Evolutionary conservation across 768 basidiomycete genomes (phyloP).

Genomic region (Multifurca ochricompacta): DNA sequence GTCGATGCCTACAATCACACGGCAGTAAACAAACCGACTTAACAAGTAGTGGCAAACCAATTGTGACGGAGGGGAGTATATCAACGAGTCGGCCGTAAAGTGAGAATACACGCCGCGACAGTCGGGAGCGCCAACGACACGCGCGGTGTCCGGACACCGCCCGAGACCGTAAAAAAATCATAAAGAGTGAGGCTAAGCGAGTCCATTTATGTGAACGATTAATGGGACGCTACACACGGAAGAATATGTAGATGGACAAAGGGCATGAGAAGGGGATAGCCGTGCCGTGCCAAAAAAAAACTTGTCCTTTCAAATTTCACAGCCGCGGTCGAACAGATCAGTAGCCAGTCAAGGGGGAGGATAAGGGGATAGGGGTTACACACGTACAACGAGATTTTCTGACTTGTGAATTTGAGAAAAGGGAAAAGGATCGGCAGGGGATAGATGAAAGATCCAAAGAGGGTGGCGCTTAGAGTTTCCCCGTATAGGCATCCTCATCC

Average conservation of each 20-base stretch:
- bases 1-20: constrained; percentile 2
- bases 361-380: neutral
- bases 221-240: neutral
- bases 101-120: neutral
- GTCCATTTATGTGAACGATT: neutral
- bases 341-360: neutral
- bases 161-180: neutral
- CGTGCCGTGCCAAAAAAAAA: neutral
- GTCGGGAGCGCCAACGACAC: neutral
- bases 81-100: neutral
- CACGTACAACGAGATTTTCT: constrained; percentile 3
- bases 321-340: neutral
- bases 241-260: neutral
- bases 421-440: neutral
- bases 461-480: constrained; percentile 13
- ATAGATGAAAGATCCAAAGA: neutral
- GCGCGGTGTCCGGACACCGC: constrained; percentile 11
- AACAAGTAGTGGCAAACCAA: constrained; percentile 4
- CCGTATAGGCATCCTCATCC: constrained; percentile 26
- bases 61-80: constrained; percentile 6
- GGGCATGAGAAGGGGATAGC: neutral
- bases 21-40: neutral
- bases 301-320: neutral
- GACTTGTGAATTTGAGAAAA: neutral
- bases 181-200: neutral